Evolutionary conservation across 2,329 filamentous ascomycete genomes (phyloP).

Genomic region (Aphanocladium album): DNA sequence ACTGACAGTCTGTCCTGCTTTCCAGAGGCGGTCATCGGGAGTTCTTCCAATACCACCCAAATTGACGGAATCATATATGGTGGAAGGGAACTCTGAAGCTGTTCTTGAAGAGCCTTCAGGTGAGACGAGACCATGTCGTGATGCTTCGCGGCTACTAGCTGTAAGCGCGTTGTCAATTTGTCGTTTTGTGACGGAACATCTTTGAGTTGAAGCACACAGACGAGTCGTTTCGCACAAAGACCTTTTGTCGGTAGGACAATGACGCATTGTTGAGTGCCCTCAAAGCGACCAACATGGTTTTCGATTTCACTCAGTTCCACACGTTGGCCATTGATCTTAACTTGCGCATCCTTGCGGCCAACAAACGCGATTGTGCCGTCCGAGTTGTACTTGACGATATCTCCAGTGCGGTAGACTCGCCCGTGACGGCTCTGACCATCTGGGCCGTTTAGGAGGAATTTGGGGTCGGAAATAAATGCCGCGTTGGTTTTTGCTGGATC

Average conservation of each 20-base stretch:
- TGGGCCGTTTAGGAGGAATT: slow-evolving; percentile 17
- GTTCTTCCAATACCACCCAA: not conserved
- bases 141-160: not conserved
- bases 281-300: not conserved
- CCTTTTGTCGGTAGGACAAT: not conserved
- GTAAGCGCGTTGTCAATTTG: not conserved
- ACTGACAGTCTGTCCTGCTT: not conserved
- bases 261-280: not conserved
- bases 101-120: not conserved
- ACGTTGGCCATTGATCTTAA: slow-evolving; percentile 55
- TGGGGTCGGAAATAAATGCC: slow-evolving; percentile 34
- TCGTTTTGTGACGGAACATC: not conserved
- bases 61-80: not conserved
- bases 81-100: not conserved
- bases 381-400: slow-evolving; percentile 38
- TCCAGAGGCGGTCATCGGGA: not conserved
- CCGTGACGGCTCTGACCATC: not conserved
- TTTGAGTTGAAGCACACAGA: not conserved
- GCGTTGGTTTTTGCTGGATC: slow-evolving; percentile 40
- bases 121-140: not conserved
- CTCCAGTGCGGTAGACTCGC: slow-evolving; percentile 43
- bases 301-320: slow-evolving; percentile 42
- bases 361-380: slow-evolving; percentile 40
- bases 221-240: not conserved
- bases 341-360: slow-evolving; percentile 53